Base-by-base conservation (phyloP, 2,329 filamentous ascomycete genomes). In the Aspergillus ibericus region DNA sequence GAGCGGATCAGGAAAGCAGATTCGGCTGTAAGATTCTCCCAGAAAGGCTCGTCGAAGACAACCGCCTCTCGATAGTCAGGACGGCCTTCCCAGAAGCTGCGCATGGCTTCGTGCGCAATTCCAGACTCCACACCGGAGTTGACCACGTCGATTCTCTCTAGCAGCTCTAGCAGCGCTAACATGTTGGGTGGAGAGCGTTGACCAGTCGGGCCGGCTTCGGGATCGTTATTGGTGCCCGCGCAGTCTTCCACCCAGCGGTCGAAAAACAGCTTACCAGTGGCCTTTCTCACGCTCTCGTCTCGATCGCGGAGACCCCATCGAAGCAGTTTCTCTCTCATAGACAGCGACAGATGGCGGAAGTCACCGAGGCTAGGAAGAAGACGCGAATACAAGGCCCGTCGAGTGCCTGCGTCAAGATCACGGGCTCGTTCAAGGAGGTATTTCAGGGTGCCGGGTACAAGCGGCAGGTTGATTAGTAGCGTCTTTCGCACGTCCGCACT, bases 231-330 rank as follows among this genome's bases (percentile, higher is more conserved):
- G 1, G 84, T 81, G 2, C 88, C 88, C 5, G 90, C 92, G 68
- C 93, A 97, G 70, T 98, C 92, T 71, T 98, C 93, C 61, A 99
- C 93, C 95, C 95, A 99, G n/a, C 92, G 86, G 70, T 97, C 93
- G 61, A 90, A 87, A 78, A 99, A 99, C 6, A 98, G 81, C 47
- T 91, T 88, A 7, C 90, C 92, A 3, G 95, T 91, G 8, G 93
- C 93, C 73, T 96, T 96, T 53, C 93, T 87, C 12, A 99, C 95
- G 66, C 90, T 92, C 65, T 98, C 93, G 66, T 99, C 95, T 74
- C 95, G 86, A 73, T 99, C 95, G 38, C 93, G 87, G 40, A 99
- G 80, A 52, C 95, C 95, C 95, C 95, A 99, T 38, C 95, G 86
- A 27, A 99, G 83, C 32, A 99, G 82, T 75, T 98, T 98, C 76